Evolutionary conservation across 2,329 filamentous ascomycete species (phyloP), one percentile per base, ranked within the genome.

Genomic region (Onygenales sp.): DNA sequence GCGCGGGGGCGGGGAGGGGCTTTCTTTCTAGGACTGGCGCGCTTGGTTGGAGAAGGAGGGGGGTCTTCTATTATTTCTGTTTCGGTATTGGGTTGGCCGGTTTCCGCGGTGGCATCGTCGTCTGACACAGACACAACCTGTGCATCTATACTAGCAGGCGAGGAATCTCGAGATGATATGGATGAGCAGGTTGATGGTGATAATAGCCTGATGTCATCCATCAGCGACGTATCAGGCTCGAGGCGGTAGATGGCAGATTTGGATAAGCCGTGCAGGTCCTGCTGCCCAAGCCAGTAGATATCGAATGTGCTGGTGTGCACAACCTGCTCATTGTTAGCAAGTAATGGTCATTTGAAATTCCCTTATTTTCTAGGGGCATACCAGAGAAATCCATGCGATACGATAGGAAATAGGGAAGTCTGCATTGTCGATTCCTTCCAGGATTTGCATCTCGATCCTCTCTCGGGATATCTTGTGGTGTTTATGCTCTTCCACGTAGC

Each of bases 291-390:
- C 61, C 61, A 63, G 51, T 60, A 62, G 11, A 60, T 46, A 32
- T 64, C 60, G 45, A 65, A 65, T 3, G 52, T 56, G 32, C 54
- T 36, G 33, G 59, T 58, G 43, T 61, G 55, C n/a, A 63, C 45
- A 14, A 65, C 59, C 63, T 65, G 42, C 13, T 6, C 5, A 11
- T 14, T 9, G 48, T 43, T 9, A 49, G 45, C 14, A 8, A 33
- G 41, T 14, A 35, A 46, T 38, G 35, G 48, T n/a, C 11, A 39
- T 43, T 21, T 21, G 17, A 13, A 10, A 31, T 14, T 32, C 21
- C 33, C 7, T 36, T 9, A 41, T 11, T 43, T 7, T 8, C 21
- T 10, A 31, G 39, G 41, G 39, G 49, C 57, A 52, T 55, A 60
- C 61, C 62, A 59, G 57, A 44, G 55, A 60, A 45, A 58, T 57